phyloP scores from a whole-genome alignment of 169 alveolate genomes.

The Besnoitia besnoiti region DNA sequence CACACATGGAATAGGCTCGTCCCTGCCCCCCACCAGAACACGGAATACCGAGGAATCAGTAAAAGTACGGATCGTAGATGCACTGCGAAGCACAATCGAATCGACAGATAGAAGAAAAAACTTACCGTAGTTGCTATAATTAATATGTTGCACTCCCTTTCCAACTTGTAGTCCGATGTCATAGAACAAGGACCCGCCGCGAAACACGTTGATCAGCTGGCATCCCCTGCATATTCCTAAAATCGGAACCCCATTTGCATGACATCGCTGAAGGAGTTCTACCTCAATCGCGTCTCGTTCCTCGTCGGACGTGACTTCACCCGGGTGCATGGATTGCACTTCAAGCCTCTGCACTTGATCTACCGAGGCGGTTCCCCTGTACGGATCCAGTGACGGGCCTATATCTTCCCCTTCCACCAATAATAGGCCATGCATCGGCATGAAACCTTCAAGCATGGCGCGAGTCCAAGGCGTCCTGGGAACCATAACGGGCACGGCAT shows the following conservation, averaged over 20 bases:
- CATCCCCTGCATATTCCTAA: constrained; percentile 52
- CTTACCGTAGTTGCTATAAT: constrained; percentile 56
- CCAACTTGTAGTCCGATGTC: constrained; percentile 41
- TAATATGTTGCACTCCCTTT: constrained; percentile 11
- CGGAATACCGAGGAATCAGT: no score
- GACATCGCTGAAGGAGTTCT: constrained; percentile 28
- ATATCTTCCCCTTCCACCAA: constrained; percentile 61
- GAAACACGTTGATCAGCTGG: constrained; percentile 39
- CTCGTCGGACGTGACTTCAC: constrained; percentile 8
- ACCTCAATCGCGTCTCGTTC: constrained; percentile 31
- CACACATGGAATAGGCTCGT: no score
- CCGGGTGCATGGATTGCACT: constrained; percentile 34
- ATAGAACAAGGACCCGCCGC: constrained; percentile 55
- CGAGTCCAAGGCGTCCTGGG: constrained; percentile 53
- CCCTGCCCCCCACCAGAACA: no score
- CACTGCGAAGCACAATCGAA: no score
- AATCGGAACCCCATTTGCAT: not conserved
- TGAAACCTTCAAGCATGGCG: constrained; percentile 23
- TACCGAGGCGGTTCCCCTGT: constrained; percentile 15
- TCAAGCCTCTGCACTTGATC: constrained; percentile 38
- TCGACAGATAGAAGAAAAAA: no score
- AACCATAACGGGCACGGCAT: constrained; percentile 57
- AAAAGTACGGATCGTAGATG: no score
- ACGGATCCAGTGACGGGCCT: constrained; percentile 19
- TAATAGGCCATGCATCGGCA: constrained; percentile 56